Evolutionary conservation across 768 basidiomycete species (phyloP), one percentile per base, ranked within the genome.

Genomic region (Nidularia sp.): DNA sequence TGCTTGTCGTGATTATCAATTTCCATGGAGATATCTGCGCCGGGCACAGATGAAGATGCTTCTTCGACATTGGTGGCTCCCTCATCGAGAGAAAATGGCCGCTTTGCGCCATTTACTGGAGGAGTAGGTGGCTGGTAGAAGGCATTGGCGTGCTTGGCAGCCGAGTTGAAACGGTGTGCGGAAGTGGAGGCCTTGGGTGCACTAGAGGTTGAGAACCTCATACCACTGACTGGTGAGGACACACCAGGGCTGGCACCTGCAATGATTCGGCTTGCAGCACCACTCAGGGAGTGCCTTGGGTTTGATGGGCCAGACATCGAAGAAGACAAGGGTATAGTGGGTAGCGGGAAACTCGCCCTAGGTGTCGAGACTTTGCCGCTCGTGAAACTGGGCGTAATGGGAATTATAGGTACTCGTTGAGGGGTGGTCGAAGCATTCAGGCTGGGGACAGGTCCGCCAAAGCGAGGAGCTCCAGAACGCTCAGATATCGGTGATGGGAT

Each of bases 101-200:
- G 62, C 53, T 72, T 72, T n/a, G 63, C 60, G 5, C 68, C 69
- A 50, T 70, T 70, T 13, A 57, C 58, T 54, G 60, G 62, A 1
- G 63, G 50, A 8, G 66, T 56, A 3, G 81, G 76, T 0, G 83
- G 85, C 35, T 77, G 72, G 60, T 82, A 88, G 62, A 89, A 89
- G 3, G 87, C 87, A 55, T 88, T 89, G 22, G 71, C 74, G 6
- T 76, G 73, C 33, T 70, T 71, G 47, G 76, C 77, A 1, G 86
- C 84, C 1, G 76, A 74, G 5, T 74, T 71, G 51, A 84, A 81
- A 2, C 60, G 48, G 29, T 62, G 57, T 9, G 50, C 53, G 6
- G 55, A 63, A 62, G 50, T 64, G 34, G 53, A 56, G 47, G 33
- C 61, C 47, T 32, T 34, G 57, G 29, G 55, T 41, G 9, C 56